Base-by-base conservation (phyloP, 805 yeast genomes). In the Ogataea pini region DNA sequence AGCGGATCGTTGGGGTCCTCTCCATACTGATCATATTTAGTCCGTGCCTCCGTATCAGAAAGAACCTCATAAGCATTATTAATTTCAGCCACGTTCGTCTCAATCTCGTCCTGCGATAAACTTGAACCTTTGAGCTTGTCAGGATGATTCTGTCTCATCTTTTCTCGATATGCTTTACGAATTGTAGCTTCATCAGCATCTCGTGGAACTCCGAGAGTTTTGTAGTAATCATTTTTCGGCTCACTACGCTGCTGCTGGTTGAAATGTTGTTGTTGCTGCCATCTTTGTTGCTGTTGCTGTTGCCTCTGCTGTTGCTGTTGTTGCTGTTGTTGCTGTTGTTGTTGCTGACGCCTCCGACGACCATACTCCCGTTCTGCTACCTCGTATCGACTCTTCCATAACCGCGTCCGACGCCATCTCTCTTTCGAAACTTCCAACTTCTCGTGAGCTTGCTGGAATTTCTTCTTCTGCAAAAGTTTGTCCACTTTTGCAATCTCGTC, bases 1-100 rank as follows among this genome's bases (percentile, higher is more conserved):
- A 19, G 33, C 47, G 57, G 55, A 41, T 57, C 65, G 33, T 56
- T 57, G 12, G 61, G 63, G 36, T 62, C 65, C 12, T 52, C 53
- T 3, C 67, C 64, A 28, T 44, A 57, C 13, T 47, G 42, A 62
- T 91, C 96, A 60, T 86, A 92, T 40, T 82, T 77, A 38, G 72
- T 77, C 50, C 83, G 77, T 50, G 78, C 70, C 38, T 82, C 86
- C 1, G 80, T 79, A 56, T 86, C 82, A 8, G 90, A 79, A 31
- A 92, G 72, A 2, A 85, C 83, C 63, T 90, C 97, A 66, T 94
- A 90, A 0, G 98, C 98, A 62, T 86, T 89, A 67, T 92, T 94
- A 54, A 92, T 87, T 47, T 85, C 91, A 41, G 95, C 89, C 91
- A 92, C 94, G 59, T 86, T 88, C 42, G 72, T 72, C 66, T 89